Evolutionary conservation across 192 early-diverging fungal species (phyloP).

Genomic region (Linnemannia exigua): DNA sequence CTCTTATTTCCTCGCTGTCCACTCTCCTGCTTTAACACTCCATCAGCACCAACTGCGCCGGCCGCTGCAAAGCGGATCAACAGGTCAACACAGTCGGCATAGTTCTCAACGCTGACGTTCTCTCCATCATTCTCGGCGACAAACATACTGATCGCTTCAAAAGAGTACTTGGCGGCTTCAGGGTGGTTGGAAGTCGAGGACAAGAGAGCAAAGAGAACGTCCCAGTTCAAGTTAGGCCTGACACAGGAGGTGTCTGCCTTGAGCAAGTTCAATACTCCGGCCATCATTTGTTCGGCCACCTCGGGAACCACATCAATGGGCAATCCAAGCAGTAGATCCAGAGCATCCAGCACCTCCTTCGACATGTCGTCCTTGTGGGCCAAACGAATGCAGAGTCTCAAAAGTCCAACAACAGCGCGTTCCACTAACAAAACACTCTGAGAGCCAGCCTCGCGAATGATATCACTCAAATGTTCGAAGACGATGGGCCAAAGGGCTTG

Average conservation of each 20-base stretch:
- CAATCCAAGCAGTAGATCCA: slow-evolving; percentile 68
- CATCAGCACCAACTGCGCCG: slow-evolving; percentile 52
- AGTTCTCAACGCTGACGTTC: slow-evolving; percentile 72
- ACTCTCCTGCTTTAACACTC: slow-evolving; percentile 47
- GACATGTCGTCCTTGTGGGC: slow-evolving; percentile 76
- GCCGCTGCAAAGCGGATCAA: slow-evolving; percentile 75
- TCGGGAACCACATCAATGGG: slow-evolving; percentile 71
- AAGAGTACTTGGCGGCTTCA: slow-evolving; percentile 71
- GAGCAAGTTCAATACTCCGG: slow-evolving; percentile 76
- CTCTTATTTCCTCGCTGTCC: slow-evolving; percentile 45
- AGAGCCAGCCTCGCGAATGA: slow-evolving; percentile 75
- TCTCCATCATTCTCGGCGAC: slow-evolving; percentile 64
- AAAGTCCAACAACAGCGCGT: slow-evolving; percentile 80
- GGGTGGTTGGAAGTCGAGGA: slow-evolving; percentile 69
- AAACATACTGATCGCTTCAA: slow-evolving; percentile 73
- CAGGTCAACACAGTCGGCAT: slow-evolving; percentile 81
- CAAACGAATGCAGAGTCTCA: slow-evolving; percentile 77
- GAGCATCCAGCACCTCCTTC: slow-evolving; percentile 63
- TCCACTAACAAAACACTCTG: slow-evolving; percentile 80
- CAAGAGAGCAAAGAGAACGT: slow-evolving; percentile 68
- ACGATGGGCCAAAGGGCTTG: slow-evolving; percentile 72
- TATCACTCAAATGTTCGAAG: slow-evolving; percentile 76
- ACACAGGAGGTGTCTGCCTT: slow-evolving; percentile 67
- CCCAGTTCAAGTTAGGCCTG: slow-evolving; percentile 61
- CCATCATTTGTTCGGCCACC: slow-evolving; percentile 85